These are phyloP conservation scores for Nakaseomyces delphensis DNA, from an alignment of 1,139 yeast genomes.

Conservation along the genomic window DNA sequence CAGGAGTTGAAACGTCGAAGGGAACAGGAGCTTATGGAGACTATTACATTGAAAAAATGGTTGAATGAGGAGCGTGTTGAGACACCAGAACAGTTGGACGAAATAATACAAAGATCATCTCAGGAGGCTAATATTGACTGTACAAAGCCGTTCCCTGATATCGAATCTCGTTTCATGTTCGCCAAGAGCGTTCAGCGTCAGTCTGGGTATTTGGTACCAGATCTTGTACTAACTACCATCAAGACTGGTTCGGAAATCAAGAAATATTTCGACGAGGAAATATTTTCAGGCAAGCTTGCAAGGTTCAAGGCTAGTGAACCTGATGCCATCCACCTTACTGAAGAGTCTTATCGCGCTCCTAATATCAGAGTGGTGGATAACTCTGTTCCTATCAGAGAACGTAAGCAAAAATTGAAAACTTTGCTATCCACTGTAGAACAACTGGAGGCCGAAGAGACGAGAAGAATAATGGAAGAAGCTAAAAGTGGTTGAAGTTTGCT, in stretches of 20 bases:
- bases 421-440: constrained; percentile 24
- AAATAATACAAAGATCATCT: constrained; percentile 18
- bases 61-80: constrained; percentile 27
- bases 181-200: constrained; percentile 49
- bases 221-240: constrained; percentile 46
- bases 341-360: constrained; percentile 39
- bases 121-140: constrained; percentile 1
- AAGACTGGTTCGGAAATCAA: constrained; percentile 41
- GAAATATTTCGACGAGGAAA: constrained; percentile 37
- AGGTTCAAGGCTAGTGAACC: constrained; percentile 63
- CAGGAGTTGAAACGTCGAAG: constrained; percentile 11
- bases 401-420: constrained; percentile 35
- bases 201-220: constrained; percentile 62
- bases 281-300: constrained; percentile 37
- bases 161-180: constrained; percentile 49
- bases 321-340: constrained; percentile 58
- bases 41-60: constrained; percentile 32
- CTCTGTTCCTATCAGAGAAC: constrained; percentile 33
- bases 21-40: constrained; percentile 12
- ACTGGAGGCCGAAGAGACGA: constrained; percentile 34
- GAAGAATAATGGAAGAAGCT: constrained; percentile 33
- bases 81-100: constrained; percentile 22
- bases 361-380: constrained; percentile 42
- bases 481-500: constrained; percentile 1
- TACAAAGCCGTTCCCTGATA: constrained; percentile 35